Evolutionary conservation across 2,329 filamentous ascomycete genomes (phyloP).

Genomic region (Pseudogymnoascus sp.): DNA sequence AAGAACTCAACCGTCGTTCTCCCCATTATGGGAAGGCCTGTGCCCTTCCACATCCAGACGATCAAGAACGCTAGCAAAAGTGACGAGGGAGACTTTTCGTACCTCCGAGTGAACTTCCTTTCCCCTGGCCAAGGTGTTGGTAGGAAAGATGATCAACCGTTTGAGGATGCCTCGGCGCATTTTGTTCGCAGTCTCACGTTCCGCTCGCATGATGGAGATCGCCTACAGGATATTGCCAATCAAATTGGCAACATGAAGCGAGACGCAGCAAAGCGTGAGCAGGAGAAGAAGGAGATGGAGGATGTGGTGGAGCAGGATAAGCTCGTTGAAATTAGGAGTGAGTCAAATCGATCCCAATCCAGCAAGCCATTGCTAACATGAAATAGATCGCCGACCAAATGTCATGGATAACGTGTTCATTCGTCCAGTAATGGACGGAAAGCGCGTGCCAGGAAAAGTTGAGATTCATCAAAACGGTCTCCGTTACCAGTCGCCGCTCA

Average conservation of each 20-base stretch:
- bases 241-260: slow-evolving; percentile 97
- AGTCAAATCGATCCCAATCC: slow-evolving; percentile 29
- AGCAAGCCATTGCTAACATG: slow-evolving; percentile 32
- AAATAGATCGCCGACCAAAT: slow-evolving; percentile 77
- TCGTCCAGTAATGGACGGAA: slow-evolving; percentile 89
- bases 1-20: slow-evolving; percentile 88
- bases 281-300: slow-evolving; percentile 99
- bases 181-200: slow-evolving; percentile 95
- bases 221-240: slow-evolving; percentile 83
- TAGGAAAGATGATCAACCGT: slow-evolving; percentile 93
- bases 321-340: slow-evolving; percentile 85
- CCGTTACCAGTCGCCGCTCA: slow-evolving; percentile 77
- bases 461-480: slow-evolving; percentile 99
- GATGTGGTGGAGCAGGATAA: slow-evolving; percentile 99
- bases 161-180: slow-evolving; percentile 91
- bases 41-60: slow-evolving; percentile 95
- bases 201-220: slow-evolving; percentile 78
- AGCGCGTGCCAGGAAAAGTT: slow-evolving; percentile 89
- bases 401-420: slow-evolving; percentile 93
- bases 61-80: slow-evolving; percentile 99
- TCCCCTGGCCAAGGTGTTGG: slow-evolving; percentile 96
- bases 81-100: slow-evolving; percentile 89
- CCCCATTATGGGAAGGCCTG: slow-evolving; percentile 93
- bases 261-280: slow-evolving; percentile 81
- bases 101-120: slow-evolving; percentile 92